Evolutionary conservation across 148 eudicot genomes (phyloP).

Genomic region (Nepenthes mirabilis): DNA sequence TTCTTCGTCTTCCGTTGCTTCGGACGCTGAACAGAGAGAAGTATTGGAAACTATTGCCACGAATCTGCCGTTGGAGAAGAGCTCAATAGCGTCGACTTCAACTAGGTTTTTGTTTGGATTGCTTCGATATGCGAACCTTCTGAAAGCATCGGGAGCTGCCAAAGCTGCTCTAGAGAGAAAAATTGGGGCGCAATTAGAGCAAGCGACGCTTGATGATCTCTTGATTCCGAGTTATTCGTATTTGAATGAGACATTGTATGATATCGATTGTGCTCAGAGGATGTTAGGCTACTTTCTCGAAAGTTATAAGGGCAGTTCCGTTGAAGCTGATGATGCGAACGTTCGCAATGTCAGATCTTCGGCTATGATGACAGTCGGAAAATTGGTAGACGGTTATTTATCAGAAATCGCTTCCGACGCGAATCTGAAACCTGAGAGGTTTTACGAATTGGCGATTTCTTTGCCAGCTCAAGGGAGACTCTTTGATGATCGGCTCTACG

Average conservation of each 20-base stretch:
- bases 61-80: constrained; percentile 37
- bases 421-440: constrained; percentile 59
- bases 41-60: constrained; percentile 43
- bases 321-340: constrained; percentile 23
- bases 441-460: constrained; percentile 42
- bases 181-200: constrained; percentile 68
- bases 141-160: constrained; percentile 38
- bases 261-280: constrained; percentile 82
- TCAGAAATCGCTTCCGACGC: constrained; percentile 91
- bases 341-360: constrained; percentile 26
- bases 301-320: constrained; percentile 21
- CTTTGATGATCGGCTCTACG: constrained; percentile 79
- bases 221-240: constrained; percentile 92
- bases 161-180: constrained; percentile 49
- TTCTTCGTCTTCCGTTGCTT: constrained; percentile 30
- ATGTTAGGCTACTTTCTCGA: constrained; percentile 49
- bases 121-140: constrained; percentile 60
- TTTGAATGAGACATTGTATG: constrained; percentile 77
- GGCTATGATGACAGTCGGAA: constrained; percentile 61
- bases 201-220: constrained; percentile 74
- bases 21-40: constrained; percentile 70
- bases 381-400: constrained; percentile 77
- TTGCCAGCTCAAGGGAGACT: constrained; percentile 68
- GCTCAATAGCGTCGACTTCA: constrained; percentile 22
- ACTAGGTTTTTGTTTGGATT: constrained; percentile 55